Conservation (phyloP, 2,329 filamentous ascomycete species). For the Fusarium anthophilum region DNA sequence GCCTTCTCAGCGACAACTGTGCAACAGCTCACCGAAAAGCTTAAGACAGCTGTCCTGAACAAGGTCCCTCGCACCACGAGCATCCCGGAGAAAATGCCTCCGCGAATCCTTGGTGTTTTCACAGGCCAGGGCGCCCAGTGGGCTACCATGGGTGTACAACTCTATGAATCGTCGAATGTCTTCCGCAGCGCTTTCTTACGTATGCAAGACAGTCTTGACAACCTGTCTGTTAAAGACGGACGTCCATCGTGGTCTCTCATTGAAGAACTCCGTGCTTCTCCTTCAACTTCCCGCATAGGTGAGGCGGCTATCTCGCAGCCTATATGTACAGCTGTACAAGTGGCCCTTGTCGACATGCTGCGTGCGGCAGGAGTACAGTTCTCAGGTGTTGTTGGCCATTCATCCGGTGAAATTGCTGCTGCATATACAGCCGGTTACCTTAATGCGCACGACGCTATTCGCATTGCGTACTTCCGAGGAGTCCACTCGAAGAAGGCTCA, state of each 20-base stretch:
- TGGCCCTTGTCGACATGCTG: neutral
- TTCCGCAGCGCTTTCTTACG: neutral
- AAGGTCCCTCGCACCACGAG: slow-evolving; percentile 1
- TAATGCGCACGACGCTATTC: neutral
- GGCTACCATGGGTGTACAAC: neutral
- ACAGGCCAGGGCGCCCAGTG: neutral
- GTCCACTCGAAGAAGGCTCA: neutral
- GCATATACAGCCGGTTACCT: neutral
- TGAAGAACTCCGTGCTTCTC: neutral
- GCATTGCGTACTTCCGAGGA: neutral
- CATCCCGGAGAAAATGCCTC: neutral
- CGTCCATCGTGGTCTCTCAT: neutral
- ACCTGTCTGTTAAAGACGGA: neutral
- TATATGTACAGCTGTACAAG: neutral
- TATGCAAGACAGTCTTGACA: neutral
- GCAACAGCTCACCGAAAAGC: neutral
- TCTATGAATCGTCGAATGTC: neutral
- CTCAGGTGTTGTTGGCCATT: neutral
- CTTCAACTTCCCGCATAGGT: neutral
- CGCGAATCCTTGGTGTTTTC: neutral
- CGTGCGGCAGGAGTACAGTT: neutral
- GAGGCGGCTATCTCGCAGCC: neutral
- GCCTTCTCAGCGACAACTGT: neutral
- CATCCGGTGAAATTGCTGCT: neutral
- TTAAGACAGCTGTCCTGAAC: neutral